Base-by-base conservation (phyloP, 2,329 filamentous ascomycete species). In the Cladosporium cucumerinum region DNA sequence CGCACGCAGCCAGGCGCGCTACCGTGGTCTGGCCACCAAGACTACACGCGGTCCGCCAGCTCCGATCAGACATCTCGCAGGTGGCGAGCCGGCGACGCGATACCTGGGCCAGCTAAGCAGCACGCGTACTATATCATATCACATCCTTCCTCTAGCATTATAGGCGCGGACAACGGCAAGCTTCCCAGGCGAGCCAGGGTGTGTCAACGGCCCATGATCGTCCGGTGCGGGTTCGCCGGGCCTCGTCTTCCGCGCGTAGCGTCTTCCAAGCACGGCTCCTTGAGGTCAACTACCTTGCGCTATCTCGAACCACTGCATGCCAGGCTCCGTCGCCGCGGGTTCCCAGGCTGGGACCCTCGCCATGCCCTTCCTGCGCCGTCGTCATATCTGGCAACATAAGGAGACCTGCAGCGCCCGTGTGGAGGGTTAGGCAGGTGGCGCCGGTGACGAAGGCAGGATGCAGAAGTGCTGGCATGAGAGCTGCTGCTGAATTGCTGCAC, bases 311-410 rank as follows among this genome's bases (percentile, higher is more conserved):
- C 25, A 30, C 26, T 23, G 12, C 25, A 25, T 23, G 16, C 36
- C 32, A 46, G 57, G 34, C 36, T 46, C 57, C 57, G 25, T 28
- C 21, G 34, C 23, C 57, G 36, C 23, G 57, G 34, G 57, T 59
- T 34, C 25, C 23, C 57, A 30, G 18, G 51, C 18, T n/a, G 26
- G 25, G n/a, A 30, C 18, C 51, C 51, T 54, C 18, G 25, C 4
- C 18, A 28, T 32, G 26, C 51, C 16, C 26, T 28, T 54, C 26
- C 57, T 59, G 57, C 34, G 57, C 23, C 57, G 16, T 48, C 57
- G 36, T 59, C 57, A 59, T 59, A n/a, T 48, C 57, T 48, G 57
- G 54, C 30, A 21, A 39, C 54, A 39, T 26, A 39, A 57, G 54
- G 30, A 59, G 39, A 43, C 23, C 57, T 43, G 57, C 62, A 43